Base-by-base conservation (phyloP, 148 eudicot species). In the Euryodendron excelsum region DNA sequence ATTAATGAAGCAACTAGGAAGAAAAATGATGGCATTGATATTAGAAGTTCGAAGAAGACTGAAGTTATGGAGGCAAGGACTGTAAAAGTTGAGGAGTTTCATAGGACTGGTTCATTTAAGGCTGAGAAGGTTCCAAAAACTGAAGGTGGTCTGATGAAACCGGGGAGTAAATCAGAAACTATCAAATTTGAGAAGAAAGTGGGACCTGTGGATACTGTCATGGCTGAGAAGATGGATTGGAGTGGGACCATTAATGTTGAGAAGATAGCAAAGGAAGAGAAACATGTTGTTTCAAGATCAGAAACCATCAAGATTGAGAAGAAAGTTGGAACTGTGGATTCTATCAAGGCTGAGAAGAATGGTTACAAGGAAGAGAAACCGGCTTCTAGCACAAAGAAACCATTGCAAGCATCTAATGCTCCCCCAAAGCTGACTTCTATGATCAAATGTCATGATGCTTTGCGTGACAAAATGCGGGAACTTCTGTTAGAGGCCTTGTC, bases 371-470 rank as follows among this genome's bases (percentile, higher is more conserved):
- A 76, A 80, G 92, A 83, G 77, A 83, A 75, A 21, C 78, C 50
- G 21, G 33, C 79, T 52, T 72, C 86, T 47, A 62, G 62, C 61
- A 52, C 55, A 27, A 86, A 72, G 77, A 84, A 52, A 41, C 82
- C 81, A 14, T 2, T 75, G 30, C 80, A 82, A 33, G 80, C 55
- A 30, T 18, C 82, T 64, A 83, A 75, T 77, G 83, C 67, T 28
- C 90, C 88, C 31, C 91, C 94, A 37, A 90, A 87, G 81, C 77
- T 90, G 80, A 86, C 85, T 44, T 79, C 90, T 33, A 80, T 90
- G 85, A 63, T 87, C 77, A 87, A 88, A 69, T 84, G 90, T 69
- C 80, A 85, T 41, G 94, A 90, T 74, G 77, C 68, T 12, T 21
- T 59, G 17, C 91, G 94, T 37, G 89, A 90, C 82, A 90, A 84